Conservation (phyloP, 2,329 filamentous ascomycete genomes). For the Fusarium stilboides region DNA sequence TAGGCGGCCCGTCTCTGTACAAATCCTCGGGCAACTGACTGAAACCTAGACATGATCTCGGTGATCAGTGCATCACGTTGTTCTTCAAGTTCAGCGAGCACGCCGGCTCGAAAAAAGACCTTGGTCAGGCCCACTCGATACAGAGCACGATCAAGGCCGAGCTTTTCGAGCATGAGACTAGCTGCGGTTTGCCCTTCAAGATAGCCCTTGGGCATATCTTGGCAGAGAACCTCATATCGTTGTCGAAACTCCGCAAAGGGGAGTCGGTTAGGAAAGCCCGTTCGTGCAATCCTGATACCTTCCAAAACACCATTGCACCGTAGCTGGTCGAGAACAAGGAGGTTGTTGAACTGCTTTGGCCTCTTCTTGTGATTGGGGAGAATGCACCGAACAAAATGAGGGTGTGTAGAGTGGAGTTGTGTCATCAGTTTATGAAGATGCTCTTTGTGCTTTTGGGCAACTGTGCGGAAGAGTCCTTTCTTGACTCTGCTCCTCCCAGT, state of each 20-base stretch:
- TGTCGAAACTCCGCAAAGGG: conserved; percentile 95
- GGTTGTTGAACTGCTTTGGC: conserved; percentile 91
- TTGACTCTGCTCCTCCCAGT: conserved; percentile 86
- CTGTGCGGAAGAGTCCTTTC: conserved; percentile 96
- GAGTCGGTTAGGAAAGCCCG: conserved; percentile 94
- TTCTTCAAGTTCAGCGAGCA: conserved; percentile 96
- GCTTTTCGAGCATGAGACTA: conserved; percentile 88
- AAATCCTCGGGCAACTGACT: conserved; percentile 92
- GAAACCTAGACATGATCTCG: conserved; percentile 94
- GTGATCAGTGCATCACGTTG: conserved; percentile 93
- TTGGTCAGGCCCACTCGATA: conserved; percentile 97
- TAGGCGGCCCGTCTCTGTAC: conserved; percentile 88
- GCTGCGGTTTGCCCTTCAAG: conserved; percentile 91
- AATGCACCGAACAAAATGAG: conserved; percentile 98
- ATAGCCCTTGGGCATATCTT: conserved; percentile 89
- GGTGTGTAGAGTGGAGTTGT: conserved; percentile 95
- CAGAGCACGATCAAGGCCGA: conserved; percentile 86
- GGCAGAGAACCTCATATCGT: conserved; percentile 94
- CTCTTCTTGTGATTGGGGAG: conserved; percentile 98
- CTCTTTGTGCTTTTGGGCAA: conserved; percentile 97
- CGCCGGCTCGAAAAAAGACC: conserved; percentile 97
- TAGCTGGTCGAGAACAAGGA: conserved; percentile 96
- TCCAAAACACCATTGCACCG: conserved; percentile 99
- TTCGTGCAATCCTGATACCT: conserved; percentile 96
- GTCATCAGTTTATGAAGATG: conserved; percentile 97